These are phyloP conservation scores for Thalassiosira allenii DNA, from an alignment of 352 stramenopile genomes.

Conservation along the genomic window DNA sequence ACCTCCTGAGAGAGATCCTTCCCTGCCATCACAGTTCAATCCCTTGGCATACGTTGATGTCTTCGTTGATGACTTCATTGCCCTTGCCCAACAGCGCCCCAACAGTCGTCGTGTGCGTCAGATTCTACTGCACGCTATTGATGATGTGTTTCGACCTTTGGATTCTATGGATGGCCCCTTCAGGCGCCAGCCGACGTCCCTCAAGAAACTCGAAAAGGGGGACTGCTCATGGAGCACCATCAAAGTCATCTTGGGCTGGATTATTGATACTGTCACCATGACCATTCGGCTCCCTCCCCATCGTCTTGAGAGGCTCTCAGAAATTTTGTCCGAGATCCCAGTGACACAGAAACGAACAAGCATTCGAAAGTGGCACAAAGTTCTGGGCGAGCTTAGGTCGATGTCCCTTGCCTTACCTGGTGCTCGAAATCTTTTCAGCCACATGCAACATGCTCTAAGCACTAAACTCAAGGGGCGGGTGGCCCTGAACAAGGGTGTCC, in stretches of 20 bases:
- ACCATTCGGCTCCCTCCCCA: constrained; percentile 60
- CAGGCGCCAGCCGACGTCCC: constrained; percentile 53
- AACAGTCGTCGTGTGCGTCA: neutral
- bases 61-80: constrained; percentile 72
- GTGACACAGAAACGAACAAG: constrained; percentile 10
- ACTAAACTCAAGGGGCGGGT: constrained; percentile 14
- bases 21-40: neutral
- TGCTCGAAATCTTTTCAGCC: constrained; percentile 20
- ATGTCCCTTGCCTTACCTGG: constrained; percentile 36
- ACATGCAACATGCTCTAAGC: constrained; percentile 57
- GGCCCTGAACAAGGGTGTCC: constrained; percentile 26
- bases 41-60: constrained; percentile 51
- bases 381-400: constrained; percentile 26
- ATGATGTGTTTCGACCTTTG: constrained; percentile 52
- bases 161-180: constrained; percentile 1
- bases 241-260: constrained; percentile 63
- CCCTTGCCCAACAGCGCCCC: constrained; percentile 26
- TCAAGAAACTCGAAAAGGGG: constrained; percentile 67
- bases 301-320: constrained; percentile 32
- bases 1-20: constrained; percentile 3
- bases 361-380: constrained; percentile 35
- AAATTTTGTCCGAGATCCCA: constrained; percentile 45
- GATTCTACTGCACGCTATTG: constrained; percentile 39
- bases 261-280: constrained; percentile 49
- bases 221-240: constrained; percentile 58